Evolutionary conservation across 148 eudicot species (phyloP), one percentile per base, ranked within the genome.

Genomic region (Linanthus parryae): DNA sequence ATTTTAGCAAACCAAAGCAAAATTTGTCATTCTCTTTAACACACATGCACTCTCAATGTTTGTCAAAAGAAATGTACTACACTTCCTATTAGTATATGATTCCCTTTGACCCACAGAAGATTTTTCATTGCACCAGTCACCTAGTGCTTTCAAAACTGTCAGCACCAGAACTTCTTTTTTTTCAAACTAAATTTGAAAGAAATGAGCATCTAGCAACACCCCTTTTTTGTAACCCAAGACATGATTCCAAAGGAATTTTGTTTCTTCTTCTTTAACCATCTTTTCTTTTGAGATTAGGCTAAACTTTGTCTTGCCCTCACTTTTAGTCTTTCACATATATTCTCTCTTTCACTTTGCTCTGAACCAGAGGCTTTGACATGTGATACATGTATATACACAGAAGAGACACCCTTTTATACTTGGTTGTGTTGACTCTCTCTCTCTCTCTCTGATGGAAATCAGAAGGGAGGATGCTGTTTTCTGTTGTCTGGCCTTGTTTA

Each of bases 231-330:
- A 47, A 62, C 52, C 71, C 64, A 71, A 66, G 40, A 79, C 73
- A 73, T 83, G 83, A 81, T 78, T 71, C n/a, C n/a, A 66, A 73
- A 61, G 68, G 77, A 67, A 59, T 65, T 81, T 65, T 20, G 30
- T 33, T 55, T 61, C 62, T 64, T 30, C 48, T 56, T 33, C 19
- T 29, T 15, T 38, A 3, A 59, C 56, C 56, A 34, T 46, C 66
- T 65, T 75, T 59, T 58, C 30, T 66, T 56, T 62, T 49, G 41
- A 57, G 62, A 62, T 45, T 15, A 40, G 63, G 59, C 23, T 59
- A 43, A 16, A 28, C 27, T 61, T 43, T 29, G 31, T 29, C 27
- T 61, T 15, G 16, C 36, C 1, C 17, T 1, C 17, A 1, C 1
- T 38, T 44, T 20, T 22, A 20, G 3, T 18, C 13, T 47, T 56